Conservation (phyloP, 1,284 basidiomycete genomes). For the Malassezia furfur region DNA sequence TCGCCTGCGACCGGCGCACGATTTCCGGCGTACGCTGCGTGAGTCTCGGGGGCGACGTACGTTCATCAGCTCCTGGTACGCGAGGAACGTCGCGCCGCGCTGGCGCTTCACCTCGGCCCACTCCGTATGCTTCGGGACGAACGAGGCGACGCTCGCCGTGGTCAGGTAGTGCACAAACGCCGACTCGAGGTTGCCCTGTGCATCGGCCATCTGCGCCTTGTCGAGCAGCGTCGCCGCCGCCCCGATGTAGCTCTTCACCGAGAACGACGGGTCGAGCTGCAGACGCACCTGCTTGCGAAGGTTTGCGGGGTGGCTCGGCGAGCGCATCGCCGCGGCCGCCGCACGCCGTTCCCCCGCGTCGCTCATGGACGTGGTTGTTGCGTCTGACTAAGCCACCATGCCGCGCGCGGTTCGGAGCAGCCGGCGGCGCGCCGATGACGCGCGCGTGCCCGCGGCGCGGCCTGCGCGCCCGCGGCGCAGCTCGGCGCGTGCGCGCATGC, state of each 20-base stretch:
- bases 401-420: neutral
- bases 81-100: conserved; percentile 30
- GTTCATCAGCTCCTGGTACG: conserved; percentile 44
- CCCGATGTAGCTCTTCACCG: conserved; percentile 43
- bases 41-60: neutral
- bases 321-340: conserved; percentile 11
- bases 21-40: conserved; percentile 29
- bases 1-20: conserved; percentile 32
- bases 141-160: conserved; percentile 38
- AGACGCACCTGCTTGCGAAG: conserved; percentile 39
- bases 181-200: conserved; percentile 39
- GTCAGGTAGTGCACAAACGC: conserved; percentile 48
- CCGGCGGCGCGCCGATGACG: neutral
- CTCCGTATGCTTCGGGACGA: conserved; percentile 44
- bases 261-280: conserved; percentile 36
- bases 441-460: neutral
- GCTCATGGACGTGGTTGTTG: neutral
- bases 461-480: neutral
- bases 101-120: conserved; percentile 30
- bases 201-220: conserved; percentile 41
- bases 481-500: neutral
- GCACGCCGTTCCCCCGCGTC: neutral
- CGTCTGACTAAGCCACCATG: neutral
- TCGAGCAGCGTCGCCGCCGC: conserved; percentile 44
- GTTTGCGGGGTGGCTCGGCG: conserved; percentile 41